Evolutionary conservation across 805 yeast genomes (phyloP).

Genomic region (Ascoidea asiatica): DNA sequence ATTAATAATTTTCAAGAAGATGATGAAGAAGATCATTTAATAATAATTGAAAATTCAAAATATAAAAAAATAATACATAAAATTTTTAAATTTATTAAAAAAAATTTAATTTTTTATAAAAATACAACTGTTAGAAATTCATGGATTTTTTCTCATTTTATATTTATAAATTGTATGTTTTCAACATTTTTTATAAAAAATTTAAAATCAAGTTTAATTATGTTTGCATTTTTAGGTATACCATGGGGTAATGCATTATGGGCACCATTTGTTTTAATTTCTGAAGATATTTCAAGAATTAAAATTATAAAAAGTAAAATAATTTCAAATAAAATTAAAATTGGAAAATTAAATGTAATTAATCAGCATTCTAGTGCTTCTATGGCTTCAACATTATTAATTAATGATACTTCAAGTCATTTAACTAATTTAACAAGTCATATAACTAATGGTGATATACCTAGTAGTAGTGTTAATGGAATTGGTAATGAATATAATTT

Average conservation of each 20-base stretch:
- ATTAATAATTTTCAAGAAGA: no score
- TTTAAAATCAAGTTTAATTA: slow-evolving; percentile 28
- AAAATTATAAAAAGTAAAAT: slow-evolving; percentile 26
- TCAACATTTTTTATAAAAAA: slow-evolving; percentile 30
- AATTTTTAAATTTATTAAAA: no score
- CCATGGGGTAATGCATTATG: slow-evolving; percentile 57
- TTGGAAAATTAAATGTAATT: background rate
- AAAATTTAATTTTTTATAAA: slow-evolving; percentile 9
- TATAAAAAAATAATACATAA: slow-evolving; percentile 9
- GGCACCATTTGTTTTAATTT: slow-evolving; percentile 53
- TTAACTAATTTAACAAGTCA: background rate
- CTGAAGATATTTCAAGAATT: slow-evolving; percentile 41
- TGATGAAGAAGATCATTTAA: no score
- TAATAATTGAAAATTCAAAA: background rate
- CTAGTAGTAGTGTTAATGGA: background rate
- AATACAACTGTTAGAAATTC: slow-evolving; percentile 21
- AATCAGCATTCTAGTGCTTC: no score
- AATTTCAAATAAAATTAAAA: background rate
- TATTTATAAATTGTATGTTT: slow-evolving; percentile 34
- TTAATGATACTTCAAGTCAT: slow-evolving; percentile 5
- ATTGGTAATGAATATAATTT: background rate
- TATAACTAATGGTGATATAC: background rate
- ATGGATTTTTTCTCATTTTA: slow-evolving; percentile 37
- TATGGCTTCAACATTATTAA: no score
- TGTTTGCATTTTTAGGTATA: slow-evolving; percentile 41